These are phyloP conservation scores for Sarocladiaceae sp. DNA, from an alignment of 2,329 filamentous ascomycete species.

Conservation along the genomic window DNA sequence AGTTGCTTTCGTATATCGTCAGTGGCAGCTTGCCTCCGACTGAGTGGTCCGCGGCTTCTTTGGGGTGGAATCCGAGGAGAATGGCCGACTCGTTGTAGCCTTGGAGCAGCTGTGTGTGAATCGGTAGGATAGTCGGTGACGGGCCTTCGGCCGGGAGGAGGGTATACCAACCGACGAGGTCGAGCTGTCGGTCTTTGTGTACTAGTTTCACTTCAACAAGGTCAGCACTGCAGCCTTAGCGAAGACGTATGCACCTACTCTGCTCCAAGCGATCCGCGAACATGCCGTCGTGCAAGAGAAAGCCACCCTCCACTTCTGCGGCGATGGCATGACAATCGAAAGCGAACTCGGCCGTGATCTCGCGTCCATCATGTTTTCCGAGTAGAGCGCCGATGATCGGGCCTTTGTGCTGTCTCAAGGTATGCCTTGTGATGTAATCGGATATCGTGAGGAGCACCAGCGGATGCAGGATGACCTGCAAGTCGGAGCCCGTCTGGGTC, in stretches of 20 bases:
- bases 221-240: background rate
- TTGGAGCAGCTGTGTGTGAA: slow-evolving; percentile 74
- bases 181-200: slow-evolving; percentile 76
- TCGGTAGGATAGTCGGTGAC: slow-evolving; percentile 59
- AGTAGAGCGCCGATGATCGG: slow-evolving; percentile 86
- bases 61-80: slow-evolving; percentile 80
- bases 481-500: slow-evolving; percentile 63
- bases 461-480: slow-evolving; percentile 83
- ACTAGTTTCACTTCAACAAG: slow-evolving; percentile 71
- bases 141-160: slow-evolving; percentile 71
- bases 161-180: slow-evolving; percentile 91
- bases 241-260: slow-evolving; percentile 50
- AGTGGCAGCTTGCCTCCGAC: slow-evolving; percentile 80
- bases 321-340: slow-evolving; percentile 54
- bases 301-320: slow-evolving; percentile 57
- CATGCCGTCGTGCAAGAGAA: slow-evolving; percentile 63
- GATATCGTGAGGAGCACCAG: slow-evolving; percentile 94
- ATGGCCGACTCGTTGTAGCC: slow-evolving; percentile 81
- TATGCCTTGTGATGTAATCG: slow-evolving; percentile 92
- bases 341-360: slow-evolving; percentile 88
- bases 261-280: slow-evolving; percentile 80
- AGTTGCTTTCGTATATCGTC: slow-evolving; percentile 83
- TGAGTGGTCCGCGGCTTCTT: slow-evolving; percentile 46
- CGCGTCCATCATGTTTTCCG: slow-evolving; percentile 84
- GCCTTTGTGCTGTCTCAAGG: slow-evolving; percentile 67